A percentile compares a stretch with the other conserved stretches of the same genome.
Conservation (phyloP, 345 rosid species). For the Linum trigynum region DNA sequence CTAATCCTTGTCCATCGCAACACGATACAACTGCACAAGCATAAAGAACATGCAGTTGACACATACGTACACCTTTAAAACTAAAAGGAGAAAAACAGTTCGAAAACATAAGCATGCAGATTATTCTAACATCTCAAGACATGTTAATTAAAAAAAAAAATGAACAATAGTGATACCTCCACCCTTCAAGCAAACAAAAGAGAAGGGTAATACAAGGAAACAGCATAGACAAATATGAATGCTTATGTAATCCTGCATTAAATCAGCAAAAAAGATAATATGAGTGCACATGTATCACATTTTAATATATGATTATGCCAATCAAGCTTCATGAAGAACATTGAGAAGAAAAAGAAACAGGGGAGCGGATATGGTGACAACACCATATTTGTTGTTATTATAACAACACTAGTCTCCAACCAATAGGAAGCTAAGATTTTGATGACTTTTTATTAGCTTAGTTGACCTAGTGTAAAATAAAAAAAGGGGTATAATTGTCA, state of each 20-base stretch:
- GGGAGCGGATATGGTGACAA: no score
- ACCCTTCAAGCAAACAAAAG: background rate
- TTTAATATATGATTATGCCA: background rate
- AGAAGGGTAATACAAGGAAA: background rate
- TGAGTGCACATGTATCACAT: background rate
- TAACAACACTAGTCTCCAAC: no score
- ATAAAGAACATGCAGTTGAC: constrained; percentile 26
- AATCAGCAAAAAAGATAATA: background rate
- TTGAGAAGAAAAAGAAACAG: constrained; percentile 5
- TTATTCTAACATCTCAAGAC: background rate
- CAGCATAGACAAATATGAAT: background rate
- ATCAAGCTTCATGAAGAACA: constrained; percentile 1
- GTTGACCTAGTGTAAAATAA: no score
- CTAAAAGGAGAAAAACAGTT: constrained; percentile 1
- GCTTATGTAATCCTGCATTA: background rate
- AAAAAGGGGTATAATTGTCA: no score
- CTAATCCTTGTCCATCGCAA: constrained; percentile 20
- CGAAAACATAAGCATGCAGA: background rate
- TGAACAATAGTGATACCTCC: background rate
- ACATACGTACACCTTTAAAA: constrained; percentile 3
- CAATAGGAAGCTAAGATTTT: no score
- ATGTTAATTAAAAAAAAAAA: background rate
- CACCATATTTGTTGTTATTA: no score
- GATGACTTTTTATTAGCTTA: no score
- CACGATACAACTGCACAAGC: constrained; percentile 29